These are phyloP conservation scores for Marasmius fiardii DNA, from an alignment of 1,284 basidiomycete genomes.

Conservation along the genomic window DNA sequence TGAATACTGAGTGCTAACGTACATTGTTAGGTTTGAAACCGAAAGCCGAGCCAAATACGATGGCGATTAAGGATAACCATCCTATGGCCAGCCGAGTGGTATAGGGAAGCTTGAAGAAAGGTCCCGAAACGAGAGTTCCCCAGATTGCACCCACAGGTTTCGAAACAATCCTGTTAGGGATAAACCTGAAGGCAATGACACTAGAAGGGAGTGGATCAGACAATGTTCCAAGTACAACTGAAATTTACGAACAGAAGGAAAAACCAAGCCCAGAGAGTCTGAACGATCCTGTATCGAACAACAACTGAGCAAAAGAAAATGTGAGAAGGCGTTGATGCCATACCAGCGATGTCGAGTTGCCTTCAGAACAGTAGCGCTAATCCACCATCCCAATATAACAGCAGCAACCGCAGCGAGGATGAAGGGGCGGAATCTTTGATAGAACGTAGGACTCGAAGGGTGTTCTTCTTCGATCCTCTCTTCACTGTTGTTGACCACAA, in stretches of 20 bases:
- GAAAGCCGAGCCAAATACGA: conserved; percentile 81
- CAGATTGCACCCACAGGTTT: conserved; percentile 66
- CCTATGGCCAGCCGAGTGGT: conserved; percentile 57
- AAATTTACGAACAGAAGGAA: conserved; percentile 56
- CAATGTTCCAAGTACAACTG: background rate
- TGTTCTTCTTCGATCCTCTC: conserved; percentile 6
- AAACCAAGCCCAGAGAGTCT: conserved; percentile 78
- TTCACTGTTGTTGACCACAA: background rate
- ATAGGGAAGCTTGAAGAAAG: conserved; percentile 69
- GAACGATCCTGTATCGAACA: conserved; percentile 55
- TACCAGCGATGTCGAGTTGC: conserved; percentile 74
- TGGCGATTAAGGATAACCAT: conserved; percentile 69
- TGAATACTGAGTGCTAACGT: conserved; percentile 19
- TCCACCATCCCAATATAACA: conserved; percentile 79
- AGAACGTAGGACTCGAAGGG: conserved; percentile 5
- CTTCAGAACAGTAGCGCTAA: conserved; percentile 62
- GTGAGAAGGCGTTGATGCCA: conserved; percentile 13
- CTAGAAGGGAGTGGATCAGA: conserved; percentile 30
- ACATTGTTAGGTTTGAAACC: conserved; percentile 66
- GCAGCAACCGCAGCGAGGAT: conserved; percentile 50
- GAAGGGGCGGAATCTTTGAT: conserved; percentile 33
- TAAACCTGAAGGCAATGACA: conserved; percentile 76
- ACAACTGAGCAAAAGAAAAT: conserved; percentile 9
- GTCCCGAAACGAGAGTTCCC: conserved; percentile 58
- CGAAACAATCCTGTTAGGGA: conserved; percentile 66